Percentiles rank a stretch among this genome's conserved stretches.
Evolutionary conservation across 495 filamentous ascomycete genomes (phyloP).

Genomic region (Jackrogersella multiformis): DNA sequence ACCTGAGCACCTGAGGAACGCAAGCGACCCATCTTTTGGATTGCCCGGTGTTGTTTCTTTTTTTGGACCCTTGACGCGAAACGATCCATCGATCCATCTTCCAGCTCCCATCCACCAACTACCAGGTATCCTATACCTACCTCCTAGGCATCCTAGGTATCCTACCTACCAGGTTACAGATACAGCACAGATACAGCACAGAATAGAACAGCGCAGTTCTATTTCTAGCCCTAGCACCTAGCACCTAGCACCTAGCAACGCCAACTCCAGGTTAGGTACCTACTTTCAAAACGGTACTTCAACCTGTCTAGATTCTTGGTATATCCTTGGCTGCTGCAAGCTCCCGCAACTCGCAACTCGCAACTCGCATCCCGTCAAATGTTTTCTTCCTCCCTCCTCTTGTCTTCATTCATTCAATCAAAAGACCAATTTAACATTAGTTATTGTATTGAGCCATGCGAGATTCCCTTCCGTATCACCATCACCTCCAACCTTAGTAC

Average conservation of each 20-base stretch:
- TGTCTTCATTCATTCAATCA: not conserved
- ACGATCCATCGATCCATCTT: slow-evolving; percentile 22
- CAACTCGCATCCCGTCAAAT: slow-evolving; percentile 17
- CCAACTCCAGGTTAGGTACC: too few species aligned
- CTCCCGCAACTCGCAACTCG: too few species aligned
- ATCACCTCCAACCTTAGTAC: slow-evolving; percentile 40
- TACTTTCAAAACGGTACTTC: too few species aligned
- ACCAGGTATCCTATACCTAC: too few species aligned
- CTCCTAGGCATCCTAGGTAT: too few species aligned
- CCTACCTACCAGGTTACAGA: too few species aligned
- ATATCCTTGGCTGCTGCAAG: slow-evolving; percentile 42
- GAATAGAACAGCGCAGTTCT: slow-evolving; percentile 3
- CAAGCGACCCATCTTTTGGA: slow-evolving; percentile 17
- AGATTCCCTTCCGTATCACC: slow-evolving; percentile 31
- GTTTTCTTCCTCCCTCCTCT: not conserved
- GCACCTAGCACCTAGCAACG: slow-evolving; percentile 8
- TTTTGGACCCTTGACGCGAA: slow-evolving; percentile 40
- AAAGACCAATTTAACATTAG: not conserved
- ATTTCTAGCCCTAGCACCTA: not conserved
- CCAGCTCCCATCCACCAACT: not conserved
- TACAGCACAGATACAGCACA: too few species aligned
- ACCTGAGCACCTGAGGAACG: too few species aligned
- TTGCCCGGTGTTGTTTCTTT: slow-evolving; percentile 20
- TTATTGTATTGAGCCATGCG: slow-evolving; percentile 25
- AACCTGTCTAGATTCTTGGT: slow-evolving; percentile 32